Base-by-base conservation (phyloP, 2,329 filamentous ascomycete species). In the Harringtonia aguacate region DNA sequence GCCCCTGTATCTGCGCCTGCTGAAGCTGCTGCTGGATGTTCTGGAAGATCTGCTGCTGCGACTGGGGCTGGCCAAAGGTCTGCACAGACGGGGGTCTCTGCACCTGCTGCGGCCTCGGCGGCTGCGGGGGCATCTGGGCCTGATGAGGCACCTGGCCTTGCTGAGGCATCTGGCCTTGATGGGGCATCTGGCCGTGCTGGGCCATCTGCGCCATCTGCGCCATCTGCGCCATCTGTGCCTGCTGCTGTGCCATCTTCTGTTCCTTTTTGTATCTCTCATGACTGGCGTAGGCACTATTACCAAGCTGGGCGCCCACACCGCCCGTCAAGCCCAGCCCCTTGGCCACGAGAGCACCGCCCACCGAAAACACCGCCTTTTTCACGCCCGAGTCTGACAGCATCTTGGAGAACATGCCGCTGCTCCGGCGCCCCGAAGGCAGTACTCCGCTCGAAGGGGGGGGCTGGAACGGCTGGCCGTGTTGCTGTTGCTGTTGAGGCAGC, bases 331-430 rank as follows among this genome's bases (percentile, higher is more conserved):
- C 46, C 4, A 50, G 38, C 7, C 30, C 30, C 8, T 51, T 41
- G 4, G 46, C 43, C 0, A 52, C 44, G 1, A 50, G 17, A 3
- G 45, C 47, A 9, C 50, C 50, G 36, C 44, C 48, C 14, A 49
- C 36, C 12, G 40, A 43, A 13, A 45, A 43, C 2, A 47, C 46
- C 1, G 46, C 48, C n/a, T 44, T 46, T 41, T 50, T 48, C 15
- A 51, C 43, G 2, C 43, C 47, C 13, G 49, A 35, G 43, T 43
- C 51, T n/a, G 46, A 48, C n/a, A 50, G 29, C 5, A 50, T n/a
- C 7, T 50, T 51, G 18, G 47, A 46, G 9, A 52, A 47, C 15
- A 48, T 14, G 20, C 18, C 28, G 31, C 39, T 31, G 17, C 27
- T 28, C 13, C 34, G 45, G 9, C 30, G 9, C 3, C 36, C 29